Conservation (phyloP, 2,329 filamentous ascomycete species). For the Aspergillus unguis region DNA sequence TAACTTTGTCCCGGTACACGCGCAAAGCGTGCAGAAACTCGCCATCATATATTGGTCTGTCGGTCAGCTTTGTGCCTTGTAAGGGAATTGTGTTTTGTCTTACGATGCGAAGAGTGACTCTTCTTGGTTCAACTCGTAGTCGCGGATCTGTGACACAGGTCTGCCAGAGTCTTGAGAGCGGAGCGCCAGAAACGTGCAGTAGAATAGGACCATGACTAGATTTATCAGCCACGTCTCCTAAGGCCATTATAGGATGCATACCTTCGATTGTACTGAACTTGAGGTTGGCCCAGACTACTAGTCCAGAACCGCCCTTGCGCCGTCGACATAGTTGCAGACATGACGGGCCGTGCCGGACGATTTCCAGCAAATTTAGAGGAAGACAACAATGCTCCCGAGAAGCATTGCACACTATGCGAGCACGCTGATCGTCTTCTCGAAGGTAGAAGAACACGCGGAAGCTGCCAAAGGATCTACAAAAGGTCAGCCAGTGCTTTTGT, state of each 20-base stretch:
- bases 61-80: slow-evolving; percentile 7
- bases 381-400: slow-evolving; percentile 49
- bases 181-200: slow-evolving; percentile 55
- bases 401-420: slow-evolving; percentile 53
- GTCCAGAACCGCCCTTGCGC: slow-evolving; percentile 34
- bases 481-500: neutral
- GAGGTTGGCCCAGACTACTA: slow-evolving; percentile 53
- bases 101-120: slow-evolving; percentile 51
- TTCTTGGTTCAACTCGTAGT: slow-evolving; percentile 50
- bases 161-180: slow-evolving; percentile 53
- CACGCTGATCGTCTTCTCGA: slow-evolving; percentile 50
- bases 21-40: slow-evolving; percentile 54
- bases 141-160: slow-evolving; percentile 42
- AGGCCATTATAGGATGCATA: slow-evolving; percentile 23
- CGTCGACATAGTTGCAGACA: slow-evolving; percentile 41
- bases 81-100: slow-evolving; percentile 8
- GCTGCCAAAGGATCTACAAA: slow-evolving; percentile 15
- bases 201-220: slow-evolving; percentile 56
- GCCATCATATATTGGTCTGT: slow-evolving; percentile 53
- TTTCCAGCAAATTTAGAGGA: slow-evolving; percentile 47
- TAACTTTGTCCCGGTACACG: slow-evolving; percentile 51
- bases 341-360: slow-evolving; percentile 37
- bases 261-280: slow-evolving; percentile 56
- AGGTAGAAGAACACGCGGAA: slow-evolving; percentile 52
- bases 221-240: slow-evolving; percentile 1